Conservation (phyloP, 305 asterid species). For the Rubia peregrina region DNA sequence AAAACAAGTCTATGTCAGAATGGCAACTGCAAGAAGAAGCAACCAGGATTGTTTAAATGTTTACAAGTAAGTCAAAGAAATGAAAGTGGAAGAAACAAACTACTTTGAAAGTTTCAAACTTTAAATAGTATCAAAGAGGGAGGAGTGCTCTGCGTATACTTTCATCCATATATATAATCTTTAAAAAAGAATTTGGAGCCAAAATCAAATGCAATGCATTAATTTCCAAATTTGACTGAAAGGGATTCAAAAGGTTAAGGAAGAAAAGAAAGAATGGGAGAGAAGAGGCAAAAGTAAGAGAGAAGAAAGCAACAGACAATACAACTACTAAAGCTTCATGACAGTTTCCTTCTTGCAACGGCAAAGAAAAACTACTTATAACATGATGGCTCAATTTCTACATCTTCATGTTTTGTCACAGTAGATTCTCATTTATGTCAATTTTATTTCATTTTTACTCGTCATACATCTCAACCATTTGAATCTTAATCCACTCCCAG, state of each 20-base stretch:
- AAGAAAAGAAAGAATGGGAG: neutral
- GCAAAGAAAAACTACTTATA: conserved; percentile 16
- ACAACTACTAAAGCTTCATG: conserved; percentile 3
- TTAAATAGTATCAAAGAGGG: conserved; percentile 5
- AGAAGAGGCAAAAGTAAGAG: neutral
- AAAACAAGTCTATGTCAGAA: conserved; percentile 1
- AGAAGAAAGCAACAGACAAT: neutral
- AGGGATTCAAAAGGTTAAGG: neutral
- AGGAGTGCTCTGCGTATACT: conserved; percentile 2
- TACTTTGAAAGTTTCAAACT: conserved; percentile 9
- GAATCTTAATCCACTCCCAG: no score
- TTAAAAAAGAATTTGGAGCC: neutral
- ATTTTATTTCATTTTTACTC: no score
- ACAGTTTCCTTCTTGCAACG: conserved; percentile 22
- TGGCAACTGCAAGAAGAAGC: conserved; percentile 1
- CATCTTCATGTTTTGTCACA: neutral
- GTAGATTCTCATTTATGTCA: no score
- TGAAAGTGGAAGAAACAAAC: conserved; percentile 15
- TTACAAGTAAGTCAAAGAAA: conserved; percentile 20
- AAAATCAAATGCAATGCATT: neutral
- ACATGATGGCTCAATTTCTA: neutral
- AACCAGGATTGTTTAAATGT: conserved; percentile 8
- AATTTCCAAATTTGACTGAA: conserved; percentile 8
- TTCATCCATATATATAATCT: neutral
- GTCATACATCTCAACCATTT: no score